Base-by-base conservation (phyloP, 23 red algal genomes). In the Agarophyton chilense region DNA sequence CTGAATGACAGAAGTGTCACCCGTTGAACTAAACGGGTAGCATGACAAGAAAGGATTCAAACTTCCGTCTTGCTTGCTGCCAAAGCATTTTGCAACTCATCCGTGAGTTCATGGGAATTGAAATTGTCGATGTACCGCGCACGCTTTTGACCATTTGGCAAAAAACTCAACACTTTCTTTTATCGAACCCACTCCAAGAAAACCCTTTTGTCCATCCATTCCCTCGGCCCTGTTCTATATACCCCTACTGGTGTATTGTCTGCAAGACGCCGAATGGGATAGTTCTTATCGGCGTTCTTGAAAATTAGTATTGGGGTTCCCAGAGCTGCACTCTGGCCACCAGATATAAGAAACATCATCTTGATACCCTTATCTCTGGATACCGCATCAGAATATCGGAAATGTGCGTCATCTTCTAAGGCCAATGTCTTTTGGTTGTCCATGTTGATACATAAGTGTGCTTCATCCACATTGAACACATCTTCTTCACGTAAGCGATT, bases 221-320 rank as follows among this genome's bases (percentile, higher is more conserved):
- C 68, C 38, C 38, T 74, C 34, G 68, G 68, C n/a, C 43, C 68
- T 7, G 68, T 45, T n/a, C 68, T 22, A 40, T 74, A 74, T 17
- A 42, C 38, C 9, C 7, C 68, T 7, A 10, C 43, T 9, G 68
- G 68, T 9, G 38, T n/a, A 34, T 74, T n/a, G n/a, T 74, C 34
- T 21, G 38, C 9, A 6, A 74, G 16, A 7, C 38, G 12, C 8
- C 38, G 32, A n/a, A n/a, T n/a, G n/a, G n/a, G n/a, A n/a, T n/a
- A n/a, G n/a, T n/a, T n/a, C n/a, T n/a, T n/a, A n/a, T n/a, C n/a
- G n/a, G n/a, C n/a, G n/a, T n/a, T n/a, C n/a, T n/a, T n/a, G n/a
- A n/a, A n/a, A n/a, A n/a, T 74, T 6, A 74, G 68, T 29, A 74
- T 74, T 5, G 34, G 68, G 9, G 34, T 42, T 24, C 22, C 38